Evolutionary conservation across 2,329 filamentous ascomycete species (phyloP).

Genomic region (Basipetospora chlamydospora): DNA sequence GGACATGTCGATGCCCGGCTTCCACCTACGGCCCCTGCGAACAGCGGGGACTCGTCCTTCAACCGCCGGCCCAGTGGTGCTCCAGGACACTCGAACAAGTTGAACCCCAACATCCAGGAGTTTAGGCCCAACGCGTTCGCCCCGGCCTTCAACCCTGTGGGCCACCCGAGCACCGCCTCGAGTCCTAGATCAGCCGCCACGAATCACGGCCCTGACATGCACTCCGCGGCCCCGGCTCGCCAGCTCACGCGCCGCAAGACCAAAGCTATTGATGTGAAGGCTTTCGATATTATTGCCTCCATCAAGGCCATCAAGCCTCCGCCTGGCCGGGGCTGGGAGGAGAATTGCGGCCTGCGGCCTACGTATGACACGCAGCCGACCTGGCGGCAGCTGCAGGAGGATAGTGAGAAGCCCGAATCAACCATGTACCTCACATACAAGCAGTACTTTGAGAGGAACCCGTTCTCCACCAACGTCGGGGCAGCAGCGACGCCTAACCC

Average conservation of each 20-base stretch:
- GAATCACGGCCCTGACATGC: conserved; percentile 13
- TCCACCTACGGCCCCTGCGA: conserved; percentile 60
- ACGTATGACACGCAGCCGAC: conserved; percentile 74
- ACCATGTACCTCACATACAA: conserved; percentile 55
- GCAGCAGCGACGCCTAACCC: conserved; percentile 47
- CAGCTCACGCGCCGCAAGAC: conserved; percentile 57
- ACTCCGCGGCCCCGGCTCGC: conserved; percentile 17
- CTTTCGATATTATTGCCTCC: conserved; percentile 40
- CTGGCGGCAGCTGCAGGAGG: conserved; percentile 60
- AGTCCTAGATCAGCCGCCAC: conserved; percentile 55
- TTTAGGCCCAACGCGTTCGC: conserved; percentile 80
- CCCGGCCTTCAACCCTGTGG: conserved; percentile 60
- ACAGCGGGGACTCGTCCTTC: conserved; percentile 36
- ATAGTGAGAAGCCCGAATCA: conserved; percentile 53
- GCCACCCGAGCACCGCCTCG: conserved; percentile 49
- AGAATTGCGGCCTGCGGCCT: conserved; percentile 70
- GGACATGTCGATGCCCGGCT: conserved; percentile 42
- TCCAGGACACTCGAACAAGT: conserved; percentile 36
- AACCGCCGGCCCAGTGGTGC: conserved; percentile 36
- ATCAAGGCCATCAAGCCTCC: conserved; percentile 39
- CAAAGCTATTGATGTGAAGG: conserved; percentile 55
- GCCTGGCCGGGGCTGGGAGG: conserved; percentile 47
- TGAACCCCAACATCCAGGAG: conserved; percentile 56
- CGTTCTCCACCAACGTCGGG: conserved; percentile 34
- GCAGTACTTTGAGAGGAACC: conserved; percentile 61